A percentile compares a stretch with the other conserved stretches of the same genome.
Conservation (phyloP, 495 filamentous ascomycete genomes). For the Filosporella fistucella region DNA sequence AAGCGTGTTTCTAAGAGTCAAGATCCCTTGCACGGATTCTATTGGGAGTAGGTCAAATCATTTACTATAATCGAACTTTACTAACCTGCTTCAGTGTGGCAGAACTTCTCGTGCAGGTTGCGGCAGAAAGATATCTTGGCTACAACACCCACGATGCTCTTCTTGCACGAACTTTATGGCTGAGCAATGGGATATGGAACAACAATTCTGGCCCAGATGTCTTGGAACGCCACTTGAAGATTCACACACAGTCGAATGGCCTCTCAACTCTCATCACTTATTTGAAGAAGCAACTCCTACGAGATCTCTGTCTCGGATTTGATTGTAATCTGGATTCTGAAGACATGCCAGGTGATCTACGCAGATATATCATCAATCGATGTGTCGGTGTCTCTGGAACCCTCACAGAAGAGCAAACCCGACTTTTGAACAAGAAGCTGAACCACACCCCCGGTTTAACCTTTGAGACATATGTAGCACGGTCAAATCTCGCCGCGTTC, state of each 20-base stretch:
- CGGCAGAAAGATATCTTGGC: conserved; percentile 40
- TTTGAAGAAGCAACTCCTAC: background rate
- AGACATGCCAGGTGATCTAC: background rate
- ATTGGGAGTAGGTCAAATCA: background rate
- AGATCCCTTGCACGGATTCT: background rate
- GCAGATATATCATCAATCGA: background rate
- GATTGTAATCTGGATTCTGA: conserved; percentile 1
- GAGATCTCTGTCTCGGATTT: conserved; percentile 3
- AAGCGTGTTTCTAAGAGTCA: background rate
- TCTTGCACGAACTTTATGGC: conserved; percentile 40
- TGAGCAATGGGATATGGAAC: conserved; percentile 17
- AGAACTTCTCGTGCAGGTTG: conserved; percentile 51
- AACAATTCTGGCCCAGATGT: background rate
- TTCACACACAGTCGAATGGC: background rate
- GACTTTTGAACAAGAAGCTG: background rate
- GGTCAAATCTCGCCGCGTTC: background rate
- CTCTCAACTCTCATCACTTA: background rate
- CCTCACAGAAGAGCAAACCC: background rate
- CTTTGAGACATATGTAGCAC: conserved; percentile 2
- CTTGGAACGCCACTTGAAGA: background rate
- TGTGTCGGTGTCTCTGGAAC: background rate
- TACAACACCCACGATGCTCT: conserved; percentile 46
- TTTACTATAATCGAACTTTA: background rate
- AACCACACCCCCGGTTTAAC: background rate
- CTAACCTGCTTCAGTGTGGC: conserved; percentile 27